phyloP scores from a whole-genome alignment of 805 yeast genomes.

The Isabelozyma pseudorhagii region DNA sequence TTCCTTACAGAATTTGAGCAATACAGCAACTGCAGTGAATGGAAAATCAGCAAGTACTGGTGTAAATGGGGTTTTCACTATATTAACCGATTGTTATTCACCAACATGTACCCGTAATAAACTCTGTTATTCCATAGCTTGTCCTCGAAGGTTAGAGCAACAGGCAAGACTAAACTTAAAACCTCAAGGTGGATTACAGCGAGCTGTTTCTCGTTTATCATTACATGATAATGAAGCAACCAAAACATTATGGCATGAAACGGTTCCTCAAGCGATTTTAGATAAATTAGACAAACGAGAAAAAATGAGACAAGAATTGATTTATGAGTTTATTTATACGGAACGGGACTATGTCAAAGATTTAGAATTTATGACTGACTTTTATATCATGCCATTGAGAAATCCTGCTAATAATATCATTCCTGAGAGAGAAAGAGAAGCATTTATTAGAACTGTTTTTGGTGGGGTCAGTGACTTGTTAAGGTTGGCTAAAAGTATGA shows the following conservation, averaged over 20 bases:
- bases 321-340: conserved; percentile 88
- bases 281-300: conserved; percentile 80
- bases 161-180: conserved; percentile 89
- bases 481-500: conserved; percentile 75
- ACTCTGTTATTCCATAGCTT: conserved; percentile 90
- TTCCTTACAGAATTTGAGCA: not conserved
- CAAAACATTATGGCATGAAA: conserved; percentile 88
- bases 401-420: conserved; percentile 73
- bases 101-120: conserved; percentile 91
- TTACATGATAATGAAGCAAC: conserved; percentile 68
- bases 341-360: conserved; percentile 96
- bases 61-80: conserved; percentile 89
- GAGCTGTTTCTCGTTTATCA: conserved; percentile 70
- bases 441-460: conserved; percentile 87
- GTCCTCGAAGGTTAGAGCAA: conserved; percentile 94
- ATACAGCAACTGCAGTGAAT: not conserved
- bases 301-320: conserved; percentile 90
- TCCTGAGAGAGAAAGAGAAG: conserved; percentile 84
- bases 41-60: conserved; percentile 16
- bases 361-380: conserved; percentile 87
- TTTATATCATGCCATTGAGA: conserved; percentile 87
- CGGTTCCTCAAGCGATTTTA: conserved; percentile 77
- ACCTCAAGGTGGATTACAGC: conserved; percentile 77
- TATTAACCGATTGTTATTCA: conserved; percentile 91
- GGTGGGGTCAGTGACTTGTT: conserved; percentile 86